Evolutionary conservation across 768 basidiomycete species (phyloP), one percentile per base, ranked within the genome.

Genomic region (Saitozyma sp.): DNA sequence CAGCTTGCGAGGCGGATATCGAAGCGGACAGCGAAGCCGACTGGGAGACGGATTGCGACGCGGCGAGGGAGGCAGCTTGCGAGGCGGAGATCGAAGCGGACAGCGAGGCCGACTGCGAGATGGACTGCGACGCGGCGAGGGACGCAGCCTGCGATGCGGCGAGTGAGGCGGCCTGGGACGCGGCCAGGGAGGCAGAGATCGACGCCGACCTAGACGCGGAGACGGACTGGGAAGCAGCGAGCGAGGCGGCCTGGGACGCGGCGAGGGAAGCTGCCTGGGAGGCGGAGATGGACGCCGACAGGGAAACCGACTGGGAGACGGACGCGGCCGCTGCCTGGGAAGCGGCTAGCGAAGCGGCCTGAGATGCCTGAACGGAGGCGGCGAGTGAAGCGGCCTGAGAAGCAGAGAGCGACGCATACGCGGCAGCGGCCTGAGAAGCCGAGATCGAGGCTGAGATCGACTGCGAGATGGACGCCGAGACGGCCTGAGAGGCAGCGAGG

Each of bases 281-380:
- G 10, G 45, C 45, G 2, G 45, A 11, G 45, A 46, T 11, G 2
- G 45, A 46, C 13, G 45, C 45, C 3, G 46, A 20, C 17, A 43
- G 43, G 1, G 57, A 58, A n/a, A 37, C 57, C 46, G 57, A 58
- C 42, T 53, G 59, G 10, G 46, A 50, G 17, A 50, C 59, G 6
- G 59, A 17, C n/a, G 45, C 6, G 37, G 62, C 39, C 17, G 19
- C 54, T 11, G 53, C 53, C 9, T 20, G 41, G 8, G 61, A 58
- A 8, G 39, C 50, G 20, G 58, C 8, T 7, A 59, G 19, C 6
- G 58, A 59, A 41, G 17, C 55, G 43, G 61, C 19, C 19, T 55
- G 41, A 10, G 61, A 58, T 9, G 54, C 29, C 14, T 59, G 49
- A 20, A 48, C 57, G 11, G 59, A 45, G 29, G 29, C 29, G 8